Evolutionary conservation across 208 protist genomes (phyloP), one percentile per base, ranked within the genome.

Genomic region (Acanthamoeba comandoni): DNA sequence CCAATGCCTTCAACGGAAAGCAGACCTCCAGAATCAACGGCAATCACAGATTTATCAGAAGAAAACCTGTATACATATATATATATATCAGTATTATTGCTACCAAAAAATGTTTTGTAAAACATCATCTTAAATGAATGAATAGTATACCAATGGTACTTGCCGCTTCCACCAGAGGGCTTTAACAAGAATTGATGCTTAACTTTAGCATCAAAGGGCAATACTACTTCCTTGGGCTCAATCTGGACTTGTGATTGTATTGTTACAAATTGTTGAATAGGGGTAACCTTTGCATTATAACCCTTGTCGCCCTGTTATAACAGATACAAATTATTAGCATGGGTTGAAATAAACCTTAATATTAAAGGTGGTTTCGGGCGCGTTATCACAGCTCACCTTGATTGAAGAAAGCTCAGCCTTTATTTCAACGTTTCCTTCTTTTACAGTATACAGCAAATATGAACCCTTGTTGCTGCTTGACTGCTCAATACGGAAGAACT

Each of bases 131-230:
- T 43, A 43, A 43, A 5, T 43, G 35, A 43, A 43, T 1, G 35
- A 43, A 43, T 43, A n/a, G n/a, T n/a, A 49, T 55, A 48, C 80
- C 80, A 88, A 62, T 55, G 65, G 35, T 88, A 88, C 53, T 71
- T 88, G 80, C 39, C 58, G 35, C 80, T 88, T 22, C 80, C 80
- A 24, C 80, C 80, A n/a, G 19, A 57, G 17, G 60, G 58, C 35
- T 71, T 88, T 9, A 88, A 51, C 17, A 43, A 22, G 58, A 73
- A 88, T 1, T 29, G 31, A 49, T 88, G 80, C 22, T 39, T 29
- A 2, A 51, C 70, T n/a, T 48, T 51, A 2, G 48, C 31, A 24
- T 88, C 43, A 55, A 55, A 88, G 19, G 80, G 80, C 9, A 88
- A 48, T 26, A 35, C 58, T 11, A 88, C 58, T 12, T 64, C 75